These are phyloP conservation scores for Colletotrichum trifolii DNA, from an alignment of 2,329 filamentous ascomycete species.

Conservation along the genomic window DNA sequence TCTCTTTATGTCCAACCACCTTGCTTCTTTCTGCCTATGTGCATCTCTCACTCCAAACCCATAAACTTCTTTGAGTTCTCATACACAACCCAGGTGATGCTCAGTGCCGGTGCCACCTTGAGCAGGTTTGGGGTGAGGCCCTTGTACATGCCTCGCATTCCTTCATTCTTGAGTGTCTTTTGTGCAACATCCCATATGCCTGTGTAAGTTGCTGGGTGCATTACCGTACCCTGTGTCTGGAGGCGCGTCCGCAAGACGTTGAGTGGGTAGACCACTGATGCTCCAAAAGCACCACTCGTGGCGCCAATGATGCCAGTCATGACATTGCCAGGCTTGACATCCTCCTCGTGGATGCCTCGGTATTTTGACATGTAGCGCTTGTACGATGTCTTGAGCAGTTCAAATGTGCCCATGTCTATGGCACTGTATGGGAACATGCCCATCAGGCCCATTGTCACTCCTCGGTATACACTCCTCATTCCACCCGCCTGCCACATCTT, in stretches of 20 bases:
- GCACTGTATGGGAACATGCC: conserved; percentile 99
- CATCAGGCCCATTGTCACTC: conserved; percentile 90
- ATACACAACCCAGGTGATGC: conserved; percentile 94
- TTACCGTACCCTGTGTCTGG: conserved; percentile 93
- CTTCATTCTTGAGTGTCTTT: conserved; percentile 86
- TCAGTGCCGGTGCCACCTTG: conserved; percentile 95
- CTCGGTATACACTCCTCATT: conserved; percentile 84
- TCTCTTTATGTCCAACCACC: not conserved
- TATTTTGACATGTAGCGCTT: conserved; percentile 76
- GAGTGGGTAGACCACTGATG: conserved; percentile 92
- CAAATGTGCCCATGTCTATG: conserved; percentile 95
- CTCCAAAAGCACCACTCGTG: conserved; percentile 89
- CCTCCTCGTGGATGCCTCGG: conserved; percentile 81
- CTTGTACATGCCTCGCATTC: conserved; percentile 88
- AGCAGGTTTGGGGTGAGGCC: conserved; percentile 94
- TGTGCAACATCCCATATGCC: conserved; percentile 90
- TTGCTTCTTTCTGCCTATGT: conserved; percentile 5
- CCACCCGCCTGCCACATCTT: conserved; percentile 88
- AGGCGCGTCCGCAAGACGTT: conserved; percentile 92
- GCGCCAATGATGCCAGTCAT: conserved; percentile 90
- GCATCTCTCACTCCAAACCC: conserved; percentile 54
- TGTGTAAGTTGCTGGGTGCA: conserved; percentile 90
- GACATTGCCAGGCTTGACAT: conserved; percentile 83
- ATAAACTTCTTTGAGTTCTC: conserved; percentile 87
- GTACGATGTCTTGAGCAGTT: conserved; percentile 85